Conservation (phyloP, 1,284 basidiomycete species). For the Porodaedalea pini region DNA sequence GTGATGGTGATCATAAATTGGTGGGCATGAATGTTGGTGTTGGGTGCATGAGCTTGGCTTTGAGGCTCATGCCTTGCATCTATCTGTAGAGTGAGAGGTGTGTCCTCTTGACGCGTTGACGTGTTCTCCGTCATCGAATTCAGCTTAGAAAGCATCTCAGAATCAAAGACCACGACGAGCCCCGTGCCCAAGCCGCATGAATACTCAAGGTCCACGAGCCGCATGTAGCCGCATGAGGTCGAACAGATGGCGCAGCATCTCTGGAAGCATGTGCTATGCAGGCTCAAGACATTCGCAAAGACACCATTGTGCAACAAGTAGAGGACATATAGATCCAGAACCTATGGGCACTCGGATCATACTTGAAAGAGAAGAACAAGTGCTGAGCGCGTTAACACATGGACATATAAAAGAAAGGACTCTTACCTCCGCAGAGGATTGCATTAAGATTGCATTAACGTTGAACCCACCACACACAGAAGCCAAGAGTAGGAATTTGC, state of each 20-base stretch:
- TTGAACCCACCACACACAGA: constrained; percentile 18
- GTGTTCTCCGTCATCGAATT: too few species aligned
- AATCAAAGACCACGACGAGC: constrained; percentile 1
- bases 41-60: not conserved
- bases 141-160: not conserved
- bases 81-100: constrained; percentile 14
- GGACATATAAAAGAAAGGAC: not conserved
- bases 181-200: constrained; percentile 16
- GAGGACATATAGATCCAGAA: constrained; percentile 24
- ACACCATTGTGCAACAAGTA: constrained; percentile 24
- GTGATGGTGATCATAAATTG: not conserved
- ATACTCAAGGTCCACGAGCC: constrained; percentile 14
- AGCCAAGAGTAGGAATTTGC: not conserved
- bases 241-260: constrained; percentile 24
- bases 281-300: constrained; percentile 22
- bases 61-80: constrained; percentile 11
- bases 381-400: too few species aligned
- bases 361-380: not conserved
- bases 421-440: constrained; percentile 21
- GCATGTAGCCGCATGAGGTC: constrained; percentile 20
- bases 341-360: not conserved
- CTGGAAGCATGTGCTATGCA: constrained; percentile 19
- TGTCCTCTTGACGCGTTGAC: constrained; percentile 10
- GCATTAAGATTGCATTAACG: constrained; percentile 18
- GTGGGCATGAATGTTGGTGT: not conserved